Conservation (phyloP, 768 basidiomycete species). For the Termitomyces eurrhizus region DNA sequence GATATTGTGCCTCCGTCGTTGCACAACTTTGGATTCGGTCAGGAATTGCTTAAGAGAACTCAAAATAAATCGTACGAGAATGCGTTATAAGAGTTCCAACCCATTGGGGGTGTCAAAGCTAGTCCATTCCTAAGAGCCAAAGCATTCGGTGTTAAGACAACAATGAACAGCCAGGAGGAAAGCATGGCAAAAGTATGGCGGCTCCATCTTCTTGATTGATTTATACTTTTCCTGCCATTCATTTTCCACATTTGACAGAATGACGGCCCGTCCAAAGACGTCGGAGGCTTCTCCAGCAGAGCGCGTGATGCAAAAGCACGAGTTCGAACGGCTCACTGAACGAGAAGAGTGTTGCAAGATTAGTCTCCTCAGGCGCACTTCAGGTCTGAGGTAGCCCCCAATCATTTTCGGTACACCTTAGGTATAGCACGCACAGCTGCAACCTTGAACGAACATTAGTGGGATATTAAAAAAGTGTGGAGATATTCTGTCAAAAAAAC, state of each 20-base stretch:
- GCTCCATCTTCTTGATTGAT: background rate
- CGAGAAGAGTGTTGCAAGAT: background rate
- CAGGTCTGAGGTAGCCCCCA: background rate
- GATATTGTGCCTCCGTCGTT: constrained; percentile 39
- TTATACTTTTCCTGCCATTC: background rate
- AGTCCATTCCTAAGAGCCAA: constrained; percentile 36
- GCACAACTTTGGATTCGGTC: constrained; percentile 27
- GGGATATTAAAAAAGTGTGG: background rate
- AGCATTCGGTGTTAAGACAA: constrained; percentile 11
- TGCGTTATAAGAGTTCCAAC: constrained; percentile 47
- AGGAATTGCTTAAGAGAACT: background rate
- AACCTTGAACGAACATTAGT: background rate
- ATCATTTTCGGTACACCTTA: background rate
- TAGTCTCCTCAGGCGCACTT: background rate
- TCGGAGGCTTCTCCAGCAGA: background rate
- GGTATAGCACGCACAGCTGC: background rate
- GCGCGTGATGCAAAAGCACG: constrained; percentile 8
- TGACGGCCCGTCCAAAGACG: constrained; percentile 10
- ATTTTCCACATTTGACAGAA: background rate
- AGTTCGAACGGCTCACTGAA: background rate
- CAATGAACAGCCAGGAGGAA: constrained; percentile 7
- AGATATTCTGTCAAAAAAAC: background rate
- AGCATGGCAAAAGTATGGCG: constrained; percentile 5
- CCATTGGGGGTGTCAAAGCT: constrained; percentile 41
- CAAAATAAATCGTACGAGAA: constrained; percentile 29